phyloP scores from a whole-genome alignment of 2,329 filamentous ascomycete species.

The Ceratocystis cubensis region DNA sequence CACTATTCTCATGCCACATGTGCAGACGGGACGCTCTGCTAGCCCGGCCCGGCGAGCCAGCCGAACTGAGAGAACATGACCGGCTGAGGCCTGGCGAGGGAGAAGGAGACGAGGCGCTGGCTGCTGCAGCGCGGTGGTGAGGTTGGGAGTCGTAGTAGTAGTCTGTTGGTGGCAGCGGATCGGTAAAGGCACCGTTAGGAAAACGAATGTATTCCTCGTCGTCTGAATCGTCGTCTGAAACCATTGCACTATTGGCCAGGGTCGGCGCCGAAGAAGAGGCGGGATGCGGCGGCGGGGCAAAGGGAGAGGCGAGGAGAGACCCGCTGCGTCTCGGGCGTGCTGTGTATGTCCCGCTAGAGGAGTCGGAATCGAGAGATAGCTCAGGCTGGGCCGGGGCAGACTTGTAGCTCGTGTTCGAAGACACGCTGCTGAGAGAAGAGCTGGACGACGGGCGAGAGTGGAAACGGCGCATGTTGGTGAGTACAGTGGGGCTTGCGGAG shows the following conservation, averaged over 20 bases:
- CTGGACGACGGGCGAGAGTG: constrained; percentile 12
- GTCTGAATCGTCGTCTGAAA: constrained; percentile 2
- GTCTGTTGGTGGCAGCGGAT: constrained; percentile 10
- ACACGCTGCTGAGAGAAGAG: constrained; percentile 9
- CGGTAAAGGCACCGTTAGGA: constrained; percentile 19
- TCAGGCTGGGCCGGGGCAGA: constrained; percentile 13
- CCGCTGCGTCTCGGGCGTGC: constrained; percentile 3
- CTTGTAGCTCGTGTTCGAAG: constrained; percentile 15
- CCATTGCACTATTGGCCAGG: background rate
- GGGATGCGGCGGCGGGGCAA: background rate
- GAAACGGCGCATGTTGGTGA: constrained; percentile 14
- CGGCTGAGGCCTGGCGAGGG: background rate
- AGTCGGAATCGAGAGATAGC: constrained; percentile 6
- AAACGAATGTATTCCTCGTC: constrained; percentile 21
- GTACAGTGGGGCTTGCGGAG: constrained; percentile 15
- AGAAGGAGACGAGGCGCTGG: background rate
- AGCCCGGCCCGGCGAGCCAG: background rate
- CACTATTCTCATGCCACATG: constrained; percentile 3
- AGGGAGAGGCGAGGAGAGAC: constrained; percentile 2
- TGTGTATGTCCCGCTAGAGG: constrained; percentile 1
- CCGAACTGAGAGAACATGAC: background rate
- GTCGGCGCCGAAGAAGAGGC: background rate
- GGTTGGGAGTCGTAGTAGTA: background rate
- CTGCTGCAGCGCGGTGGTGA: background rate
- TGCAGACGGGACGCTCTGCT: background rate